These are phyloP conservation scores for Hypoxylon rubiginosum DNA, from an alignment of 2,329 filamentous ascomycete genomes.

Conservation along the genomic window DNA sequence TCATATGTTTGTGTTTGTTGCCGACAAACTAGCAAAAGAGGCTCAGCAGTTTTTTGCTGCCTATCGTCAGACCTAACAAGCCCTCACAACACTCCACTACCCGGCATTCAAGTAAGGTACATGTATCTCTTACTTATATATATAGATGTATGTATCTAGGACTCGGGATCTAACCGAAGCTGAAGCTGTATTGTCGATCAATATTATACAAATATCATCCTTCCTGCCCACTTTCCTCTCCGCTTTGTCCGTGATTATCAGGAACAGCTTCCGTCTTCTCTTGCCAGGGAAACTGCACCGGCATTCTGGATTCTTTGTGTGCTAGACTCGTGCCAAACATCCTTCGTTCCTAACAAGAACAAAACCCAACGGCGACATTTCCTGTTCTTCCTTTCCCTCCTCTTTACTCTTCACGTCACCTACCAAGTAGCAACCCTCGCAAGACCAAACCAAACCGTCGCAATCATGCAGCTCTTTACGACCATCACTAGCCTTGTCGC, in stretches of 20 bases:
- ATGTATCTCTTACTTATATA: neutral
- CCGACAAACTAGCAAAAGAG: conserved; percentile 7
- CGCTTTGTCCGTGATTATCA: conserved; percentile 19
- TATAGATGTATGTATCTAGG: neutral
- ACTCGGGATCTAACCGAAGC: conserved; percentile 10
- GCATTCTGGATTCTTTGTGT: conserved; percentile 17
- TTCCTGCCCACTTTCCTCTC: conserved; percentile 26
- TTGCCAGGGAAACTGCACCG: conserved; percentile 1
- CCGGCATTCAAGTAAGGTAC: neutral
- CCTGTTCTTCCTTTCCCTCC: neutral
- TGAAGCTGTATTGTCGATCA: conserved; percentile 33
- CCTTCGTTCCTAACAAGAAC: conserved; percentile 12
- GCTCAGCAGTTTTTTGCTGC: conserved; percentile 3
- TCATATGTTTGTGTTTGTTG: conserved; percentile 17
- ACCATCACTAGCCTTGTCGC: conserved; percentile 44
- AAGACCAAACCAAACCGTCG: conserved; percentile 4
- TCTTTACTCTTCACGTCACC: conserved; percentile 4
- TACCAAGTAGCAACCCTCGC: conserved; percentile 16
- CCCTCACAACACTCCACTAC: neutral
- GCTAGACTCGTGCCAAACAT: neutral
- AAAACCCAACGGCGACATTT: conserved; percentile 3
- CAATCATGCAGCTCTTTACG: conserved; percentile 47
- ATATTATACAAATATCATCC: conserved; percentile 33
- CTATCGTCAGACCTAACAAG: neutral
- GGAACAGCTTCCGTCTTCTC: conserved; percentile 11